A percentile compares a stretch with the other conserved stretches of the same genome.
These are phyloP conservation scores for Aureobasidium musti DNA, from an alignment of 2,329 filamentous ascomycete species.

Conservation along the genomic window DNA sequence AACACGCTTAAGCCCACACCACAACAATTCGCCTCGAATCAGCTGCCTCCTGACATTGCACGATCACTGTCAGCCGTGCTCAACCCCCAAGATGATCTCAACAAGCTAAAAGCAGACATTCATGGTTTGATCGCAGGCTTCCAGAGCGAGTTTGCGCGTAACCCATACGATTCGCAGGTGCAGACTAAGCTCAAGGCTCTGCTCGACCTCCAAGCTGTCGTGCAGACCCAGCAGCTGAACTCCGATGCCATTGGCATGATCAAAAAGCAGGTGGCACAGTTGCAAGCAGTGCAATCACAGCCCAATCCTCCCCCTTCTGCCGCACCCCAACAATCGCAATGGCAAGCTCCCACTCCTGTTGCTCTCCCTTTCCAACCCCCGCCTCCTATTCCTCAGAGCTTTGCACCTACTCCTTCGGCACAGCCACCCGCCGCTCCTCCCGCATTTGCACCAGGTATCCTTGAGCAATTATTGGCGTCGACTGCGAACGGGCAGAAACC, in stretches of 20 bases:
- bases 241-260: constrained; percentile 81
- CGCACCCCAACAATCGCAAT: constrained; percentile 36
- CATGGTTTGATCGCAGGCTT: constrained; percentile 72
- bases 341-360: constrained; percentile 35
- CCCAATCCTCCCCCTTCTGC: constrained; percentile 39
- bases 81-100: constrained; percentile 42
- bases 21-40: constrained; percentile 24
- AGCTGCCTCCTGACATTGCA: constrained; percentile 31
- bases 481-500: constrained; percentile 42
- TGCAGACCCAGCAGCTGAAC: constrained; percentile 75
- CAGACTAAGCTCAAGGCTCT: constrained; percentile 81
- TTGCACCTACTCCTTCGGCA: constrained; percentile 35
- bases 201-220: constrained; percentile 76
- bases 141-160: constrained; percentile 72
- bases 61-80: constrained; percentile 30
- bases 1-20: constrained; percentile 27
- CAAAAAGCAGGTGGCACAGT: constrained; percentile 78
- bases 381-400: constrained; percentile 33
- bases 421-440: constrained; percentile 35
- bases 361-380: constrained; percentile 36
- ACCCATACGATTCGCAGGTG: constrained; percentile 72
- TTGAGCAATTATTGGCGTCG: constrained; percentile 41
- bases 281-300: constrained; percentile 64
- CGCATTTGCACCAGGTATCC: constrained; percentile 37
- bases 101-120: constrained; percentile 80